Base-by-base conservation (phyloP, 768 basidiomycete species). In the Boletus speciosus region DNA sequence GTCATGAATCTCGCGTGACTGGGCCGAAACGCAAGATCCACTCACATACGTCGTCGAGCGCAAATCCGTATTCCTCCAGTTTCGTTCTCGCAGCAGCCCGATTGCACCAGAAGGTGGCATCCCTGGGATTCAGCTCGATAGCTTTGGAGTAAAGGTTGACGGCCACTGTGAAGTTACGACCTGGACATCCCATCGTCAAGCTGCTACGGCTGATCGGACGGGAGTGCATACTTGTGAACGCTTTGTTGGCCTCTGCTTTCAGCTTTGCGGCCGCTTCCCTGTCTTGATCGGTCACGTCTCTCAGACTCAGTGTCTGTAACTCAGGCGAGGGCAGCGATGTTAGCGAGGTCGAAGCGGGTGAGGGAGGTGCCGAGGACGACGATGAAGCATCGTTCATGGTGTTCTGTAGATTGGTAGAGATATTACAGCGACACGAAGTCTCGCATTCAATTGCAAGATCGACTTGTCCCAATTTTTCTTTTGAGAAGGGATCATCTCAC, bases 41-140 rank as follows among this genome's bases (percentile, higher is more conserved):
- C 88, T 68, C 64, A 94, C 93, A 83, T 39, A 93, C 84, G 75
- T 98, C 96, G 29, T 76, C 74, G 27, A 96, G 80, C 15, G 94
- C 97, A 66, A 94, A 93, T 4, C 97, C 97, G 63, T 89, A 88
- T 73, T 99, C 86, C 70, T 99, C 90, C 51, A 98, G 72, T 74
- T 91, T 97, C 72, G 95, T 92, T 47, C 96, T 82, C 14, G 90
- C 81, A 71, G 93, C 90, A 2, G 97, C 93, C 36, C 96, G 82
- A 72, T 98, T 98, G 67, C 89, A 94, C 89, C 91, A 98, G 49
- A 96, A 71, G 14, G 93, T 94, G 49, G 93, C 75, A 63, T 98
- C 96, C 51, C 77, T 76, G 0, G 93, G 94, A 67, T 99, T 94
- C 66, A 86, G 81, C 59, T 88, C 84, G 60, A 98, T 89, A 2